Conservation (phyloP, 1,139 yeast genomes). For the Magnusiomyces tetraspermus region DNA sequence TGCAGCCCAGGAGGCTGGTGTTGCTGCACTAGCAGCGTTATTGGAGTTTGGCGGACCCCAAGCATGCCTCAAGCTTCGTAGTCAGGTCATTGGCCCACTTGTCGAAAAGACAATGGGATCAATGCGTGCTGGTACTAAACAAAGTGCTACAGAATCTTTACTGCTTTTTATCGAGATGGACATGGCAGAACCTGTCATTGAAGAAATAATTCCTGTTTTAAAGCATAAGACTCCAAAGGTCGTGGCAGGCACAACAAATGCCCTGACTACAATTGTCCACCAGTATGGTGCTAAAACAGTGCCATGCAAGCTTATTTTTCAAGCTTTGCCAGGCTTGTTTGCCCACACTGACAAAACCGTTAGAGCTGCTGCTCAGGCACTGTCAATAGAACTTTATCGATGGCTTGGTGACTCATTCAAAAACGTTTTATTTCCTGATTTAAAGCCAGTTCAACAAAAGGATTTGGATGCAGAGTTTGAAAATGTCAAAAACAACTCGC, state of each 20-base stretch:
- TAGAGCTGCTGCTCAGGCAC: constrained; percentile 63
- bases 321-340: constrained; percentile 57
- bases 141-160: constrained; percentile 53
- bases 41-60: constrained; percentile 50
- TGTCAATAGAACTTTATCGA: constrained; percentile 61
- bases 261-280: constrained; percentile 47
- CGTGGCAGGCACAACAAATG: constrained; percentile 57
- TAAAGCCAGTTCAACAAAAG: constrained; percentile 88
- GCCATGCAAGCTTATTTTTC: constrained; percentile 51
- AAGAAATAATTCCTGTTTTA: constrained; percentile 54
- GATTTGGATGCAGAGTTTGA: constrained; percentile 68
- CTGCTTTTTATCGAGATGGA: constrained; percentile 57
- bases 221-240: constrained; percentile 66
- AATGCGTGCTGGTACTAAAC: constrained; percentile 65
- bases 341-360: constrained; percentile 85
- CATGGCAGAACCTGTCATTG: constrained; percentile 56
- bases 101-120: constrained; percentile 78
- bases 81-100: constrained; percentile 46
- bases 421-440: constrained; percentile 50
- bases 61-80: constrained; percentile 32
- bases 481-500: constrained; percentile 38
- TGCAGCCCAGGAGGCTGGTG: constrained; percentile 83
- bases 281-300: constrained; percentile 66
- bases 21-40: constrained; percentile 47
- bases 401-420: constrained; percentile 69